Evolutionary conservation across 169 alveolate species (phyloP).

Genomic region (Plasmodium sp.): DNA sequence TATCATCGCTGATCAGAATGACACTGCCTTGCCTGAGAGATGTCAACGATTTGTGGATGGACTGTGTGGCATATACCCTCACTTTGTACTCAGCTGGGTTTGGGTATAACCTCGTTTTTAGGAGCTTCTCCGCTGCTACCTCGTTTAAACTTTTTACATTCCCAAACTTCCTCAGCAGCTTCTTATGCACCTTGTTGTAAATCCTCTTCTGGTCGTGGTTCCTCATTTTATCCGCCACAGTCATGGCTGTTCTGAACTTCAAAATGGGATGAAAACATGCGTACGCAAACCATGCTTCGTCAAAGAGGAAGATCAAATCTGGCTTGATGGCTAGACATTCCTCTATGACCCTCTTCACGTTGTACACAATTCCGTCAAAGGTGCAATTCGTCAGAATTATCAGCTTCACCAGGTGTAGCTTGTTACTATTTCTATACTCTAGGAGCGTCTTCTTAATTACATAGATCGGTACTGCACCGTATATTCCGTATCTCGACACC

Average conservation of each 20-base stretch:
- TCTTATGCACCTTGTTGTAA: conserved; percentile 64
- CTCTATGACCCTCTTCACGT: conserved; percentile 79
- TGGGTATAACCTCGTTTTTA: conserved; percentile 76
- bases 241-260: conserved; percentile 79
- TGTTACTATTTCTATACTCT: conserved; percentile 74
- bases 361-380: conserved; percentile 82
- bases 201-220: conserved; percentile 70
- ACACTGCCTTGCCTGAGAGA: conserved; percentile 80
- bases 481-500: conserved; percentile 77
- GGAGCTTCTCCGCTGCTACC: conserved; percentile 40
- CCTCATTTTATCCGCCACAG: conserved; percentile 77
- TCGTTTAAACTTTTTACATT: conserved; percentile 65
- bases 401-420: conserved; percentile 62
- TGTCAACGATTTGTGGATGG: conserved; percentile 78
- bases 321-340: conserved; percentile 81
- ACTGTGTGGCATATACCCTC: conserved; percentile 84
- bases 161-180: conserved; percentile 54
- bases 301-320: conserved; percentile 77
- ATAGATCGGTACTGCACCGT: conserved; percentile 80
- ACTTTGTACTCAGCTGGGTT: conserved; percentile 73
- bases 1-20: conserved; percentile 78
- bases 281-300: conserved; percentile 84
- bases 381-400: conserved; percentile 80
- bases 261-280: conserved; percentile 82
- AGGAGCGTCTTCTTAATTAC: conserved; percentile 74